Evolutionary conservation across 495 filamentous ascomycete species (phyloP).

Genomic region (Xylaria castorea): DNA sequence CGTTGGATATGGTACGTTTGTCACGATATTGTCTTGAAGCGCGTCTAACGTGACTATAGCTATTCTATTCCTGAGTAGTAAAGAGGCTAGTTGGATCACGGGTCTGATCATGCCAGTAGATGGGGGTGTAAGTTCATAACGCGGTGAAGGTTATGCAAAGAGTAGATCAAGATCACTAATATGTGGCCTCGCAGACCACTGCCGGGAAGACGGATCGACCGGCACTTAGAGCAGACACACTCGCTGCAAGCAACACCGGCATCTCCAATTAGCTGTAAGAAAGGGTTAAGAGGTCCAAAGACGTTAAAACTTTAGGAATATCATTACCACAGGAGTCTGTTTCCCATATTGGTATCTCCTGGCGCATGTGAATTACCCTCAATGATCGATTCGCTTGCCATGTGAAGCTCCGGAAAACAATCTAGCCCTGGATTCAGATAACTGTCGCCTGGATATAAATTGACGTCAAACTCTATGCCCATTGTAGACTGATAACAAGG

Average conservation of each 20-base stretch:
- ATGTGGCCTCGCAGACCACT: background rate
- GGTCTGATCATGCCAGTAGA: slow-evolving; percentile 23
- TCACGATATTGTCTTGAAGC: no score
- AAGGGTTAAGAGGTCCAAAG: no score
- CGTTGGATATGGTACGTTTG: slow-evolving; percentile 16
- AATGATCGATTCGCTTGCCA: background rate
- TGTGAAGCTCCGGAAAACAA: background rate
- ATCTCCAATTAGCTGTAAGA: background rate
- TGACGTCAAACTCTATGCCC: background rate
- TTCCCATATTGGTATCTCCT: background rate
- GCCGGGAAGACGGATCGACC: slow-evolving; percentile 11
- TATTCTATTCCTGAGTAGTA: slow-evolving; percentile 13
- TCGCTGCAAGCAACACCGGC: slow-evolving; percentile 11
- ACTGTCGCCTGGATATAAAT: background rate
- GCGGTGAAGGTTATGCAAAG: background rate
- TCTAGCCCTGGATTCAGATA: background rate
- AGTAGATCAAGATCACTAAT: background rate
- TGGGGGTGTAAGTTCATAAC: slow-evolving; percentile 17
- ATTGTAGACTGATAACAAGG: background rate
- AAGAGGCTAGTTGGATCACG: slow-evolving; percentile 21
- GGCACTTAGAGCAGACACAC: slow-evolving; percentile 7
- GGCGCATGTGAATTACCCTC: background rate
- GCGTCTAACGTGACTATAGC: background rate
- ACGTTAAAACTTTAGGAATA: background rate
- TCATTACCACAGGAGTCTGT: background rate